Evolutionary conservation across 164 flowering plant genomes (phyloP), one percentile per base, ranked within the genome.

Genomic region (Magnolia officinalis): DNA sequence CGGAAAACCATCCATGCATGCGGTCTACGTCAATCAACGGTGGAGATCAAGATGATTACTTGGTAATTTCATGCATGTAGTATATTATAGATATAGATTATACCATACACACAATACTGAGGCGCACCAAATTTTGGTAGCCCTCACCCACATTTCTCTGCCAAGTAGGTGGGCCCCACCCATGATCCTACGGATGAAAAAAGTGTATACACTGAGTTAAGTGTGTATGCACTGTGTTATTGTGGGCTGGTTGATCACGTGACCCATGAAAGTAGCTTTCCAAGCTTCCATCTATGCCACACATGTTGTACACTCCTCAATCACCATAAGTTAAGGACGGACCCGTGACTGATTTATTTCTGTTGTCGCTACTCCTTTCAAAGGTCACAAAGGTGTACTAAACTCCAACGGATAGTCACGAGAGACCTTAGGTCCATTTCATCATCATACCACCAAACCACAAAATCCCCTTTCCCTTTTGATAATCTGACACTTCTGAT

Each of bases 321-420:
- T 55, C 61, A 55, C 61, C 61, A 16, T 16, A 55, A 55, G 61
- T 11, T 55, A 67, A 67, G 71, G 50, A 50, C 24, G n/a, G 20
- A 72, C 75, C 79, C 79, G 79, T 81, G 83, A 82, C 77, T 76
- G 72, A 26, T 72, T 69, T 58, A 73, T 79, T 77, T 77, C 78
- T 37, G 31, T 79, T 82, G 80, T 77, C 77, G 79, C 73, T 49
- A 70, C 71, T 50, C 61, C 63, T 66, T 64, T 75, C 75, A 70
- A 59, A 26, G 80, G 70, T 84, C 83, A 82, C 78, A 71, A 58
- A 77, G n/a, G 64, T 55, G 61, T 55, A 79, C 87, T 78, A 87
- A 72, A 81, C 80, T 83, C 87, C 90, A 89, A 89, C 20, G 50
- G 52, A 84, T 81, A 78, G 86, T 91, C 92, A 89, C 92, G 92